These are phyloP conservation scores for Amanita brunnescens DNA, from an alignment of 768 basidiomycete genomes.

Conservation along the genomic window DNA sequence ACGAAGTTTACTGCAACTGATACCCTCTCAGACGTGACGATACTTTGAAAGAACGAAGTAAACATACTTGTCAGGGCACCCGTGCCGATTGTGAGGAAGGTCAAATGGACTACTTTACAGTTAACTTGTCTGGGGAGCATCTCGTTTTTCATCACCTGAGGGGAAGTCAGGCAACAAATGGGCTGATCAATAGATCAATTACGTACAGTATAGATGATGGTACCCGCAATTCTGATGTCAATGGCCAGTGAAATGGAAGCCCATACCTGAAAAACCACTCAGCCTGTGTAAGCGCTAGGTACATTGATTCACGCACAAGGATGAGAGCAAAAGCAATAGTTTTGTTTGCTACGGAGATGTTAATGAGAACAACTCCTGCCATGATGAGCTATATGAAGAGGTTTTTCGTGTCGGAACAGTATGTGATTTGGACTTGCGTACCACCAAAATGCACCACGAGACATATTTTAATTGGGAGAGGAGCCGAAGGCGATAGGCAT, in stretches of 20 bases:
- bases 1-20: no score
- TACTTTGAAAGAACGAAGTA: no score
- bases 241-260: no score
- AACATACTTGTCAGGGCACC: no score
- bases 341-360: neutral
- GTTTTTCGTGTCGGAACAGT: no score
- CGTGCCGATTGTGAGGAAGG: no score
- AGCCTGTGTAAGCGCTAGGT: neutral
- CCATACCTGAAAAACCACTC: neutral
- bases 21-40: no score
- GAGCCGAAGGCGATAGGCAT: neutral
- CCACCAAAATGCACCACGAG: neutral
- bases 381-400: neutral
- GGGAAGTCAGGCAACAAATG: neutral
- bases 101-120: no score
- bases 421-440: neutral
- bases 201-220: no score
- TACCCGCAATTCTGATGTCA: no score
- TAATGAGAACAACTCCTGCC: neutral
- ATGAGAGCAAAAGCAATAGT: no score
- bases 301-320: neutral
- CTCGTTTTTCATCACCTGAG: neutral
- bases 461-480: neutral
- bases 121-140: constrained; percentile 2
- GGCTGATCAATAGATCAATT: neutral